Percentiles rank a stretch among this genome's conserved stretches.
Evolutionary conservation across 805 yeast genomes (phyloP).

Genomic region (Ascoidea tarda): DNA sequence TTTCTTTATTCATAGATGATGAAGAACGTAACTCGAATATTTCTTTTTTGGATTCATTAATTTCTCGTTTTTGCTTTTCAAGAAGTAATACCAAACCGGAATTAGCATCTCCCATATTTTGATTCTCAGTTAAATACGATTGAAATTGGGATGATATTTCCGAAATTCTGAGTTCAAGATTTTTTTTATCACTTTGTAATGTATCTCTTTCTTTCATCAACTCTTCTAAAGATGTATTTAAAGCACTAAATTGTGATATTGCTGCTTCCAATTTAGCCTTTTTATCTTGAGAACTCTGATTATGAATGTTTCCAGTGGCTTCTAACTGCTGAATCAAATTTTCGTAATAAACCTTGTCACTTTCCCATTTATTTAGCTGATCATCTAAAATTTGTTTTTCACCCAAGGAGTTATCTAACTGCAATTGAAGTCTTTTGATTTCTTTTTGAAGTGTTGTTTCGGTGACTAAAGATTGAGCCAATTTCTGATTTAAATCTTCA

Average conservation of each 20-base stretch:
- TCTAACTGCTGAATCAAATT: slow-evolving; percentile 25
- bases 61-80: slow-evolving; percentile 17
- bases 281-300: slow-evolving; percentile 29
- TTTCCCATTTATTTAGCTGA: slow-evolving; percentile 15
- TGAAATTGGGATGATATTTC: slow-evolving; percentile 26
- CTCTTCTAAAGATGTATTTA: slow-evolving; percentile 47
- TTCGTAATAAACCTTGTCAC: slow-evolving; percentile 25
- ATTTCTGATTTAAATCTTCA: slow-evolving; percentile 34
- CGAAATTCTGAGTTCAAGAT: slow-evolving; percentile 28
- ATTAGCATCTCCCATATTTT: slow-evolving; percentile 7
- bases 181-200: slow-evolving; percentile 34
- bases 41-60: slow-evolving; percentile 19
- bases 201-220: slow-evolving; percentile 49
- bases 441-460: slow-evolving; percentile 58
- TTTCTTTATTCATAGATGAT: slow-evolving; percentile 18
- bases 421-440: slow-evolving; percentile 44
- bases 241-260: slow-evolving; percentile 35
- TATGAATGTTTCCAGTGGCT: slow-evolving; percentile 27
- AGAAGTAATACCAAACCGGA: slow-evolving; percentile 17
- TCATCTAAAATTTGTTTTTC: slow-evolving; percentile 25
- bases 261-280: slow-evolving; percentile 29
- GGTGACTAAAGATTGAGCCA: slow-evolving; percentile 38
- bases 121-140: slow-evolving; percentile 19
- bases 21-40: slow-evolving; percentile 20
- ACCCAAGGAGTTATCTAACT: slow-evolving; percentile 39